phyloP scores from a whole-genome alignment of 1,139 yeast genomes.

The Suhomyces bolitotheri region DNA sequence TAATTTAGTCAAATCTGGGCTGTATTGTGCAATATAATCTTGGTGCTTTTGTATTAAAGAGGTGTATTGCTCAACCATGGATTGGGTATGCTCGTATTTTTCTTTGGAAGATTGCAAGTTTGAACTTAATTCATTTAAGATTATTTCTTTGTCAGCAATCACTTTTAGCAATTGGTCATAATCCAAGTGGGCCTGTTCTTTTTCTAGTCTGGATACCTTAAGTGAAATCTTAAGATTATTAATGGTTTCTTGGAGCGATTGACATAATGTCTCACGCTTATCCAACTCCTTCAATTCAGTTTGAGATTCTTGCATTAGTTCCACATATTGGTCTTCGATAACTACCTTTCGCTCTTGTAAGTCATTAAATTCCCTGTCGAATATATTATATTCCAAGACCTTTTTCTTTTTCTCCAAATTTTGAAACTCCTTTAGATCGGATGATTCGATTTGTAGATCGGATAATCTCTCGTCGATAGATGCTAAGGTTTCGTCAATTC shows the following conservation, averaged over 20 bases:
- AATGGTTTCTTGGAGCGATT: constrained; percentile 49
- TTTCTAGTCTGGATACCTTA: constrained; percentile 50
- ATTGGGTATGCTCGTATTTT: constrained; percentile 19
- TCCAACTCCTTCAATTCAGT: constrained; percentile 47
- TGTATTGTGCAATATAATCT: constrained; percentile 22
- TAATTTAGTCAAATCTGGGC: constrained; percentile 46
- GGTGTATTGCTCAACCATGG: constrained; percentile 20
- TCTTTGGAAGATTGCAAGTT: constrained; percentile 19
- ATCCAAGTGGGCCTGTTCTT: constrained; percentile 51
- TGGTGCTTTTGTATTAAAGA: constrained; percentile 25
- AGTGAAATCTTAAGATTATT: constrained; percentile 39
- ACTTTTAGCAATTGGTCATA: constrained; percentile 45
- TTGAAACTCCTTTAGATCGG: constrained; percentile 72
- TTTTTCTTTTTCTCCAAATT: constrained; percentile 67
- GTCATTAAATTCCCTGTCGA: constrained; percentile 71
- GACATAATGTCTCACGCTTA: constrained; percentile 46
- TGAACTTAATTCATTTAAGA: constrained; percentile 32
- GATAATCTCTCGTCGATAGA: constrained; percentile 71
- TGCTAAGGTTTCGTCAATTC: constrained; percentile 72
- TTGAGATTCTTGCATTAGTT: constrained; percentile 48
- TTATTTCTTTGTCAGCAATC: constrained; percentile 43
- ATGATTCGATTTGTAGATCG: constrained; percentile 80
- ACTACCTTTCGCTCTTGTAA: constrained; percentile 61
- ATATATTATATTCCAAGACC: constrained; percentile 70
- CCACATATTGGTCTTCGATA: constrained; percentile 60